These are phyloP conservation scores for Boletus pseudo-olivaceus DNA, from an alignment of 768 basidiomycete species.

Conservation along the genomic window DNA sequence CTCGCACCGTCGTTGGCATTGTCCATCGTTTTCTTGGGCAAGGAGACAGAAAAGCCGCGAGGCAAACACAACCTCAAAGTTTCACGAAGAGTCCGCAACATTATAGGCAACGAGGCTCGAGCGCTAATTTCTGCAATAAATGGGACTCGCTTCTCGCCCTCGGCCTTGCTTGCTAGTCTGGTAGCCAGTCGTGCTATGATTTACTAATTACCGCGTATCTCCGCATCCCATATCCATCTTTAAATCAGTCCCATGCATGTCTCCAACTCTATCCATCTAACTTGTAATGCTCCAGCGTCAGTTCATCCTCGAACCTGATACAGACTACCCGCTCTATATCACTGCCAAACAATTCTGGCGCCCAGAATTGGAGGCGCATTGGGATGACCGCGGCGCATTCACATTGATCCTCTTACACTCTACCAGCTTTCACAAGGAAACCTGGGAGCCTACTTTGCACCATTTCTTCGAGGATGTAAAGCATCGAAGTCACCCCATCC, in stretches of 20 bases:
- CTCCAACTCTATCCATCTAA: background rate
- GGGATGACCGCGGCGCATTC: constrained; percentile 40
- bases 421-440: constrained; percentile 74
- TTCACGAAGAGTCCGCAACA: background rate
- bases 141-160: background rate
- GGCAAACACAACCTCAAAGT: background rate
- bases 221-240: background rate
- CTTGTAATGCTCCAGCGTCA: constrained; percentile 21
- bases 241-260: background rate
- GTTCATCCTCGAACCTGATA: constrained; percentile 37
- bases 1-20: no score
- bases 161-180: background rate
- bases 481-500: background rate
- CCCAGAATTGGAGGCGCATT: constrained; percentile 36
- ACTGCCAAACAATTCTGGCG: constrained; percentile 59
- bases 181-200: background rate
- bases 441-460: constrained; percentile 60
- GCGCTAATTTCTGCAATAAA: no score
- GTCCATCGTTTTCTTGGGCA: background rate
- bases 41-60: no score
- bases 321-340: constrained; percentile 45
- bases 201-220: background rate
- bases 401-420: constrained; percentile 65
- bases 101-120: no score
- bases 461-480: constrained; percentile 39